phyloP scores from a whole-genome alignment of 768 basidiomycete genomes.

The Fibroporia radiculosa region DNA sequence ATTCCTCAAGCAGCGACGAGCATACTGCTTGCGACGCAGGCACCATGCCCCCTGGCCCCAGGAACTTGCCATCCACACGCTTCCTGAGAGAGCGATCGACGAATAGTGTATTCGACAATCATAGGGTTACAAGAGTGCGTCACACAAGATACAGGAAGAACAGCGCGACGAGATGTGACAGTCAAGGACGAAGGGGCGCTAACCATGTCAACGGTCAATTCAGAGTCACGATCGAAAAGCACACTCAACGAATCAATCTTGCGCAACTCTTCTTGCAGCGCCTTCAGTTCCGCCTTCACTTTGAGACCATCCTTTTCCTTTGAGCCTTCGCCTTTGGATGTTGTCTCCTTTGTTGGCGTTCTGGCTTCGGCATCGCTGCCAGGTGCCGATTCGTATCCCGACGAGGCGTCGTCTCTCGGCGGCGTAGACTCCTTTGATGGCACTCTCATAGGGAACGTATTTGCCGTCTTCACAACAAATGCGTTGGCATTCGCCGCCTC shows the following conservation, averaged over 20 bases:
- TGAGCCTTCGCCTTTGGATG: constrained; percentile 14
- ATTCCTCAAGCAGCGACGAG: constrained; percentile 89
- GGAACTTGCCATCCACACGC: constrained; percentile 93
- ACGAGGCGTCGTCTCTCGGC: not conserved
- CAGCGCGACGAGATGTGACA: not conserved
- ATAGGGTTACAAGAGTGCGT: not conserved
- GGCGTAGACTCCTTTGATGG: not conserved
- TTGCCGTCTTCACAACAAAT: not conserved
- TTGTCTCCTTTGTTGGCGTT: constrained; percentile 21
- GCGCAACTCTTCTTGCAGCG: constrained; percentile 84
- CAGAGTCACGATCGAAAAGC: constrained; percentile 13
- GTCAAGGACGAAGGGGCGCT: not conserved
- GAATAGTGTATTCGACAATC: constrained; percentile 12
- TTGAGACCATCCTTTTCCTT: constrained; percentile 14
- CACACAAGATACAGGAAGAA: constrained; percentile 2
- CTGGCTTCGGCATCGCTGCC: constrained; percentile 12
- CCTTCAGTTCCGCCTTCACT: constrained; percentile 61
- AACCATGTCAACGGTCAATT: constrained; percentile 12
- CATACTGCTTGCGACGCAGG: constrained; percentile 90
- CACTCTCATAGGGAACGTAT: constrained; percentile 2
- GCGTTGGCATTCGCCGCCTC: constrained; percentile 36
- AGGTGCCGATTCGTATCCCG: not conserved
- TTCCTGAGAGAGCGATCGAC: constrained; percentile 38
- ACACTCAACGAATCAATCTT: constrained; percentile 93
- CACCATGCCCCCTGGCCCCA: constrained; percentile 83